Conservation (phyloP, 306 rosid genomes). For the Cucurbita ficifolia region DNA sequence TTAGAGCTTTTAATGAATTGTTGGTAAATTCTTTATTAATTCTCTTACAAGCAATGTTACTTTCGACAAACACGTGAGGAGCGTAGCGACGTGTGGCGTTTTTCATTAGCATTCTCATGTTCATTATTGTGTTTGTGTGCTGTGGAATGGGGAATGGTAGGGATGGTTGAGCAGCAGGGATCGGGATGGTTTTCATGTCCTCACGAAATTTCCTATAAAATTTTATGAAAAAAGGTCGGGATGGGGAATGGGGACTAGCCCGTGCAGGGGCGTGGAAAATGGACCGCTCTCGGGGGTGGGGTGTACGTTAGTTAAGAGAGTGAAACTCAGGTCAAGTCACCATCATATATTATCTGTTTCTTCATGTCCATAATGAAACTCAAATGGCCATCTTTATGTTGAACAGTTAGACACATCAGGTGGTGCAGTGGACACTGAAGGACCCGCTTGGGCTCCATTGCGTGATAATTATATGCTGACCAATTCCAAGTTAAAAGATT, state of each 20-base stretch:
- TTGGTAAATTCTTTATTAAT: background rate
- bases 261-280: background rate
- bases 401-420: constrained; percentile 34
- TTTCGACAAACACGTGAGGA: background rate
- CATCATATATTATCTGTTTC: background rate
- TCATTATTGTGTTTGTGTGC: background rate
- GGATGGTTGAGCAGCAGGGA: too few species aligned
- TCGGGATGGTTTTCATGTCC: background rate
- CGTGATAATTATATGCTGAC: constrained; percentile 85
- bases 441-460: constrained; percentile 91
- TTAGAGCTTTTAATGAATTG: background rate
- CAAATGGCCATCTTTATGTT: background rate
- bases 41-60: background rate
- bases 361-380: background rate
- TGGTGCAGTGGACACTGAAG: constrained; percentile 31
- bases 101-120: background rate
- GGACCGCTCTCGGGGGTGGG: background rate
- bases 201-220: background rate
- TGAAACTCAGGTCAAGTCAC: background rate
- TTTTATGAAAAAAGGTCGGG: background rate
- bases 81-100: background rate
- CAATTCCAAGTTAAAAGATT: constrained; percentile 57
- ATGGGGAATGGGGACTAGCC: background rate
- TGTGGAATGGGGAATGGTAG: background rate
- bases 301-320: background rate